These are phyloP conservation scores for Saccharomycopsis phalli DNA, from an alignment of 1,139 yeast genomes.

Conservation along the genomic window DNA sequence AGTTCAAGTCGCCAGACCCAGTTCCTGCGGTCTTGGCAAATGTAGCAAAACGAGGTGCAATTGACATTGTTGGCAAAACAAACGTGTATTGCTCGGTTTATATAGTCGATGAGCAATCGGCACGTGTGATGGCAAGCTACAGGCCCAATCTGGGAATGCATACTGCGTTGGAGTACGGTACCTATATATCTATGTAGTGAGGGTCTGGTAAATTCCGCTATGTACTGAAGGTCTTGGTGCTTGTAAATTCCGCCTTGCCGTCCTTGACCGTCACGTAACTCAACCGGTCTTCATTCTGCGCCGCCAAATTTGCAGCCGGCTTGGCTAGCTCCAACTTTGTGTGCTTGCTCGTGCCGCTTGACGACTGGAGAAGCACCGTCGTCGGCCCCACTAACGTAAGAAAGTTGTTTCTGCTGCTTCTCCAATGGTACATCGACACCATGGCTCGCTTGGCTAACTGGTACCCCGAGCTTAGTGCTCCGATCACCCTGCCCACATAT, in stretches of 20 bases:
- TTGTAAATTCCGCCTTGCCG: conserved; percentile 36
- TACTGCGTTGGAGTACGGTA: too few relatives aligned
- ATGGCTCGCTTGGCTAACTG: not conserved
- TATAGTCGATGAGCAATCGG: too few relatives aligned
- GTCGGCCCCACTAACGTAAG: conserved; percentile 19
- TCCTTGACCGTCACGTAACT: conserved; percentile 37
- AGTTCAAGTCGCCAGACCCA: conserved; percentile 21
- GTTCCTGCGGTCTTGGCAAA: conserved; percentile 10
- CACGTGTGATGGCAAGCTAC: too few relatives aligned
- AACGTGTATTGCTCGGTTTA: too few relatives aligned
- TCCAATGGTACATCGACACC: not conserved
- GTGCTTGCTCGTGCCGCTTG: not conserved
- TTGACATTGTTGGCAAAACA: too few relatives aligned
- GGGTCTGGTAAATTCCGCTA: conserved; percentile 31
- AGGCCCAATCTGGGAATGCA: too few relatives aligned
- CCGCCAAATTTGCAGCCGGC: conserved; percentile 4
- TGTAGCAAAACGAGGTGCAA: conserved; percentile 18
- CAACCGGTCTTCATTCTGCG: conserved; percentile 32
- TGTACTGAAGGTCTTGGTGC: conserved; percentile 36
- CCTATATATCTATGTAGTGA: conserved; percentile 21
- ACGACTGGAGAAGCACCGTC: not conserved
- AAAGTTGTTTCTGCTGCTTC: conserved; percentile 22
- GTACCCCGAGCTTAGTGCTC: not conserved
- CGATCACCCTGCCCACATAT: not conserved
- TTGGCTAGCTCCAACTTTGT: conserved; percentile 23